These are phyloP conservation scores for Candida smagusa DNA, from an alignment of 1,139 yeast species.

Conservation along the genomic window DNA sequence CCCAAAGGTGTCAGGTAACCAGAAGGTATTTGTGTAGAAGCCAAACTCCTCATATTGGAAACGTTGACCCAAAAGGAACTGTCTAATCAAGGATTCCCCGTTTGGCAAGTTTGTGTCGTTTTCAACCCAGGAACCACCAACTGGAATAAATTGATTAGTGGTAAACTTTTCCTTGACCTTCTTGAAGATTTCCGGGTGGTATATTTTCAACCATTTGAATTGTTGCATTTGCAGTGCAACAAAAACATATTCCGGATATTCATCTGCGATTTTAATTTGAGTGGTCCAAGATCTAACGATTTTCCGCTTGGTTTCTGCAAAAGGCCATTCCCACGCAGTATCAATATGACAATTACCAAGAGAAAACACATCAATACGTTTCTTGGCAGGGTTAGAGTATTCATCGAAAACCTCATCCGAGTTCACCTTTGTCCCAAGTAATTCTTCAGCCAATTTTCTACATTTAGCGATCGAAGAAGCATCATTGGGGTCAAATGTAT, in stretches of 20 bases:
- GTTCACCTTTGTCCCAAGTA: conserved; percentile 64
- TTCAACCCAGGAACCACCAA: conserved; percentile 98
- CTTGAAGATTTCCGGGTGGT: conserved; percentile 76
- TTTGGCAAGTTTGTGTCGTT: conserved; percentile 92
- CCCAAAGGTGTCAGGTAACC: conserved; percentile 98
- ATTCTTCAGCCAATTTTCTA: conserved; percentile 61
- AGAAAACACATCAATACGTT: conserved; percentile 58
- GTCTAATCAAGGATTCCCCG: conserved; percentile 88
- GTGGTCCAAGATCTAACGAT: conserved; percentile 95
- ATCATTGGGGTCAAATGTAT: conserved; percentile 65
- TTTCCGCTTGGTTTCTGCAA: conserved; percentile 89
- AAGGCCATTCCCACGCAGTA: conserved; percentile 98
- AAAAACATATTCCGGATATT: conserved; percentile 89
- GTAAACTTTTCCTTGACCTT: conserved; percentile 64
- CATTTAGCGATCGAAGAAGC: conserved; percentile 51
- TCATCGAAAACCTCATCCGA: conserved; percentile 56
- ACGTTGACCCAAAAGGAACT: conserved; percentile 86
- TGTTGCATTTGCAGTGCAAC: conserved; percentile 97
- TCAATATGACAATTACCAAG: conserved; percentile 96
- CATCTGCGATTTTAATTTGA: conserved; percentile 78
- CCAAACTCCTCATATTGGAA: conserved; percentile 81
- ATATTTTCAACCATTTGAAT: conserved; percentile 82
- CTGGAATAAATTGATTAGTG: conserved; percentile 76
- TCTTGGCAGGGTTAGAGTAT: conserved; percentile 17
- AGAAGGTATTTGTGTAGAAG: conserved; percentile 65